phyloP scores from a whole-genome alignment of 768 basidiomycete species.

The Rhizopogon vinicolor region DNA sequence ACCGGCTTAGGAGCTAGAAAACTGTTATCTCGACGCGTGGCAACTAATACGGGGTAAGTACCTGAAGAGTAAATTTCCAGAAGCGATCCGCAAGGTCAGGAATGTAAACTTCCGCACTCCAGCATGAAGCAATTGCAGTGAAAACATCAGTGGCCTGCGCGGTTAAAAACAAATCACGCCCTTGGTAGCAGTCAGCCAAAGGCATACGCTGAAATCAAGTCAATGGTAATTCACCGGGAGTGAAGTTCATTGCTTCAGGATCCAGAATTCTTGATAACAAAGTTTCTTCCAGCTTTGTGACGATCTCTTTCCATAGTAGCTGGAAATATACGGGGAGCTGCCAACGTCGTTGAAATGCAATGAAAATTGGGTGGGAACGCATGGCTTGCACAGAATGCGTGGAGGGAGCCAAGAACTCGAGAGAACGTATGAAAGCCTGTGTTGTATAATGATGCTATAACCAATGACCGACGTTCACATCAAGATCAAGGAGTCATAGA shows the following conservation, averaged over 20 bases:
- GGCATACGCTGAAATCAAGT: not conserved
- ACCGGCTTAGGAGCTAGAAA: conserved; percentile 72
- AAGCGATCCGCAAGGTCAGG: conserved; percentile 80
- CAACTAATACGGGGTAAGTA: conserved; percentile 20
- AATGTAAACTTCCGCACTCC: conserved; percentile 84
- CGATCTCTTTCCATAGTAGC: conserved; percentile 93
- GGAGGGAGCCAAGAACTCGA: conserved; percentile 83
- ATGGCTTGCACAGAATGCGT: conserved; percentile 62
- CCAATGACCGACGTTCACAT: conserved; percentile 2
- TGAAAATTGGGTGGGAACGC: conserved; percentile 67
- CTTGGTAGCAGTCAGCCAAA: conserved; percentile 10
- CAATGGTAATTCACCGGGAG: conserved; percentile 33
- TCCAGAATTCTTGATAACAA: conserved; percentile 44
- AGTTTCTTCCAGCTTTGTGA: conserved; percentile 67
- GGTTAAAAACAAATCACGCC: conserved; percentile 42
- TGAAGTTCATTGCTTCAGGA: conserved; percentile 19
- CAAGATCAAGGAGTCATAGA: not conserved
- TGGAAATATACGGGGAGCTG: conserved; percentile 97
- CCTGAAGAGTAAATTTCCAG: conserved; percentile 91
- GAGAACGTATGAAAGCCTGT: conserved; percentile 72
- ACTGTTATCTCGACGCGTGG: not conserved
- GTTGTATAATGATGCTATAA: conserved; percentile 80
- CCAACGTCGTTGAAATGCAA: conserved; percentile 81
- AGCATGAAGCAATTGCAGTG: conserved; percentile 72
- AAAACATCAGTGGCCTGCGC: conserved; percentile 65